Evolutionary conservation across 108 stramenopile genomes (phyloP).

Genomic region (Nitzschia sp.): DNA sequence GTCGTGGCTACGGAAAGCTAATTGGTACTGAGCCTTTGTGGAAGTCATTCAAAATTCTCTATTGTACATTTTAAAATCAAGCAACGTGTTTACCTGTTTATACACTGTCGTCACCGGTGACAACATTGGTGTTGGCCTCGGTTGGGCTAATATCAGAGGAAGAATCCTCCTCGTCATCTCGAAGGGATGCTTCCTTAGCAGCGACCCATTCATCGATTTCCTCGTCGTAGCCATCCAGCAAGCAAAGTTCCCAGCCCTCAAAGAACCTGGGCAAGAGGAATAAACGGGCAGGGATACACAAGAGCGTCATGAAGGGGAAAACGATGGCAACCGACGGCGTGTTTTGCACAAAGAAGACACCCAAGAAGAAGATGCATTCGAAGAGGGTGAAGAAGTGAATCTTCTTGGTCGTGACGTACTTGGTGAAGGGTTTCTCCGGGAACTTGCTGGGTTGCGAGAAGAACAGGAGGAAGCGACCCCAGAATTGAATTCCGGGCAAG

Average conservation of each 20-base stretch:
- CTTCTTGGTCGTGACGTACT: constrained; percentile 31
- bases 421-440: constrained; percentile 28
- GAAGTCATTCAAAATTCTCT: no score
- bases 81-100: no score
- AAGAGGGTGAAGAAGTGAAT: constrained; percentile 45
- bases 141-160: no score
- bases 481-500: constrained; percentile 45
- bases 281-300: constrained; percentile 49
- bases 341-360: no score
- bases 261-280: constrained; percentile 48
- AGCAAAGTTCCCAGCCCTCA: constrained; percentile 39
- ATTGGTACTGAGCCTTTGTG: no score
- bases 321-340: no score
- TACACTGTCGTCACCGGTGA: no score
- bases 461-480: constrained; percentile 49
- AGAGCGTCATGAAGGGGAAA: constrained; percentile 43
- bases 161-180: background rate
- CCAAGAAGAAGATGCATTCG: constrained; percentile 41
- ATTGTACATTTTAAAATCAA: no score
- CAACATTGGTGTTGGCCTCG: no score
- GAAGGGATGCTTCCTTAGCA: constrained; percentile 16
- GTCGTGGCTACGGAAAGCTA: no score
- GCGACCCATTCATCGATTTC: constrained; percentile 28
- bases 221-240: constrained; percentile 46
- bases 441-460: constrained; percentile 46